Base-by-base conservation (phyloP, 1,284 basidiomycete genomes). In the Sporisorium iseilematis-ciliati region DNA sequence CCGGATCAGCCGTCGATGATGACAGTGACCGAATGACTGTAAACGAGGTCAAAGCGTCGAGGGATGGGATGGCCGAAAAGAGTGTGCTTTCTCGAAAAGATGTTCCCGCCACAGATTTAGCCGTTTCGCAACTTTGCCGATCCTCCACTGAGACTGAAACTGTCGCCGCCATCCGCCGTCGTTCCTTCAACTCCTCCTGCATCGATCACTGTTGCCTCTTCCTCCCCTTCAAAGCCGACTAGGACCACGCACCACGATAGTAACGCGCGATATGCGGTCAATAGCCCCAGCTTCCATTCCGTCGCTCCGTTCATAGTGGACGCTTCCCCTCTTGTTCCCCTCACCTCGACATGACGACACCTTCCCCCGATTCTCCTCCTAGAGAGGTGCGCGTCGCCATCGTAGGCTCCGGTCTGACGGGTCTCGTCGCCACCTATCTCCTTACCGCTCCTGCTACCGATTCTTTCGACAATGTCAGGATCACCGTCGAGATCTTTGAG, bases 391-490 rank as follows among this genome's bases (percentile, higher is more conserved):
- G 65, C 16, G 76, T 96, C 69, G 94, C 94, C 7, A 90, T 96
- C 79, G 89, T 96, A 46, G 94, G 94, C 40, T 93, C 94, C 0
- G 94, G 94, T 21, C 92, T 94, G 8, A 92, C 89, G 8, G 95
- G 94, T 3, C 90, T 90, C 11, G 91, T 92, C 12, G 92, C 94
- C 10, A 93, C 94, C 1, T 95, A 93, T 85, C 95, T 93, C 90
- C 89, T 96, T 56, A 87, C 89, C 3, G 68, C 86, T 29, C 83
- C 92, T 25, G 8, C 33, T 6, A 16, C 48, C 10, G 12, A 40
- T 41, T 41, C 62, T 4, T 4, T 48, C 18, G n/a, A 41, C 14
- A 25, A 38, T 2, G 43, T 50, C 18, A 45, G 31, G 6, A 54
- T 62, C 31, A 55, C 25, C 14, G 60, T 82, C 20, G 69, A 80